These are phyloP conservation scores for Trichoderma koningiopsis DNA, from an alignment of 2,329 filamentous ascomycete species.

Conservation along the genomic window DNA sequence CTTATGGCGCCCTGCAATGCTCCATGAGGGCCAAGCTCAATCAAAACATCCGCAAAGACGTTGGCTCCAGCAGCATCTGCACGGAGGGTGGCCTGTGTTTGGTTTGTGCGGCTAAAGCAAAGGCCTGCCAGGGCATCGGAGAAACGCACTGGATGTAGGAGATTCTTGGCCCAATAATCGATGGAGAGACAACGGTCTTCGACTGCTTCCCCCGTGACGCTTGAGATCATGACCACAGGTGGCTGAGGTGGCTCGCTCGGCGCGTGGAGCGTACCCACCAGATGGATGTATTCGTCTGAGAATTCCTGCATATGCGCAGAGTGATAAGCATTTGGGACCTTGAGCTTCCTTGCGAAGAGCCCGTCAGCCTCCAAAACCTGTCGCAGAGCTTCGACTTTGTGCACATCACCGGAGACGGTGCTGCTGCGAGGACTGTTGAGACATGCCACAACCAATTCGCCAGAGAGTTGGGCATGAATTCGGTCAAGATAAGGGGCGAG, in stretches of 20 bases:
- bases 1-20: conserved; percentile 25
- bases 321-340: conserved; percentile 14
- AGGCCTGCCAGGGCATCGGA: conserved; percentile 10
- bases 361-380: neutral
- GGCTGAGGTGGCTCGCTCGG: neutral
- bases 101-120: too few species aligned
- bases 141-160: conserved; percentile 32
- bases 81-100: neutral
- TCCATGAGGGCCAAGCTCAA: conserved; percentile 28
- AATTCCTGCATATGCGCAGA: conserved; percentile 4
- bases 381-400: neutral
- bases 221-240: neutral
- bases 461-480: neutral
- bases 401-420: conserved; percentile 2
- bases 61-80: conserved; percentile 26
- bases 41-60: too few species aligned
- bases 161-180: conserved; percentile 27
- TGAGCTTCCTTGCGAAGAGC: neutral
- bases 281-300: neutral
- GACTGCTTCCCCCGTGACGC: neutral
- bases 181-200: neutral
- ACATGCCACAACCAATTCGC: conserved; percentile 3
- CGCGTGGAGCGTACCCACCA: neutral
- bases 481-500: neutral
- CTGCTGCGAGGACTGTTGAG: conserved; percentile 13